A percentile compares a stretch with the other conserved stretches of the same genome.
These are phyloP conservation scores for Yarrowia deformans DNA, from an alignment of 805 yeast genomes.

Conservation along the genomic window DNA sequence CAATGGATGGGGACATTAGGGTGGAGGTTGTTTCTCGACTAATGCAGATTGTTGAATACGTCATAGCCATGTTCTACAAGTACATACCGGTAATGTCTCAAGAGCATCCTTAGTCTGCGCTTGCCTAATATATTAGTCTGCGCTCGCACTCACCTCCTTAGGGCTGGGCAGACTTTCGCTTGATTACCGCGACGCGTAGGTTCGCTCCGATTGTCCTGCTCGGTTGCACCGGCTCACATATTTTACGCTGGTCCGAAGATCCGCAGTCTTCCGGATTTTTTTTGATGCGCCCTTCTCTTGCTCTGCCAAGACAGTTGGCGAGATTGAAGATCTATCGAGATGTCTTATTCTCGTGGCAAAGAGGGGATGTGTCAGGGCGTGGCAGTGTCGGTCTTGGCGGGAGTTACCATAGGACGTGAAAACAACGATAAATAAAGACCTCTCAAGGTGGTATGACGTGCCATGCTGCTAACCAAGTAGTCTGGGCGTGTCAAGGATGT, in stretches of 20 bases:
- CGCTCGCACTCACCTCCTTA: too few species aligned
- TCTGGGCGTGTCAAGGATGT: background rate
- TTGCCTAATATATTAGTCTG: too few species aligned
- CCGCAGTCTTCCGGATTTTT: conserved; percentile 7
- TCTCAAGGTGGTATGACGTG: background rate
- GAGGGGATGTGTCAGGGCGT: conserved; percentile 19
- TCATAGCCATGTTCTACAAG: too few species aligned
- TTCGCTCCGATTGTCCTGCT: conserved; percentile 20
- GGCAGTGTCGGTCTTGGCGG: conserved; percentile 22
- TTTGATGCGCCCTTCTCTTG: background rate
- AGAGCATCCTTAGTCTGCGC: too few species aligned
- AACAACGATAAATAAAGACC: background rate
- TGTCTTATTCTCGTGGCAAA: background rate
- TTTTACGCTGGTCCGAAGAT: conserved; percentile 25
- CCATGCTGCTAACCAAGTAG: background rate
- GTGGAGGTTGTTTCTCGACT: conserved; percentile 1
- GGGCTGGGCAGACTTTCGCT: conserved; percentile 27
- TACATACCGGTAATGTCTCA: too few species aligned
- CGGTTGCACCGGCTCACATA: conserved; percentile 16
- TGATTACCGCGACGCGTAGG: background rate
- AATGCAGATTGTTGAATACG: too few species aligned
- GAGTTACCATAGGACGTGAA: background rate
- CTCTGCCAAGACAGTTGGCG: conserved; percentile 20
- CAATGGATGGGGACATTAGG: background rate
- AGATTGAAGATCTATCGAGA: conserved; percentile 9